Evolutionary conservation across 305 asterid species (phyloP), one percentile per base, ranked within the genome.

Genomic region (Striga hermonthica): DNA sequence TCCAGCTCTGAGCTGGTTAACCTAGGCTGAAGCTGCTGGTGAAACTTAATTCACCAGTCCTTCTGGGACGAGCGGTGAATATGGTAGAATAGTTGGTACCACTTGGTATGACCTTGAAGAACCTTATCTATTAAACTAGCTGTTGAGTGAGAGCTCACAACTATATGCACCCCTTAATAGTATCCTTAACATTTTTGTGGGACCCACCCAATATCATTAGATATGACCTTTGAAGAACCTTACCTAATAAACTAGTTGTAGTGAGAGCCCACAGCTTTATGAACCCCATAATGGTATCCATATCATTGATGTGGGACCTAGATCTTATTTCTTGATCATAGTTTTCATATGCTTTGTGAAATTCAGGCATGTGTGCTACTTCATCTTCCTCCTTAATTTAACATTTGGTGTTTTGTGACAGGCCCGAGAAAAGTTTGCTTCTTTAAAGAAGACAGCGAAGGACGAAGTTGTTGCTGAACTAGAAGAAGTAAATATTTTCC

Each of bases 371-470:
- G 31, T 49, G 54, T 14, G 41, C 38, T 68, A 50, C 7, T 15
- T 3, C 53, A 62, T 75, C 15, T 68, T 4, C 49, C 53, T 47
- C 28, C 50, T 66, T 61, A 66, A 22, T 62, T 40, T 72, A 54
- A 75, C 60, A 12, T 62, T 16, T 48, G 37, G 61, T 35, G 76
- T 74, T 61, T 56, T 57, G 60, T 76, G 68, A 75, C 84, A 93
- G 99, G 95, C 96, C 64, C 88, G 97, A 39, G 99, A 93, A 68
- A 90, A 76, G 76, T 87, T 83, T 77, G 78, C 95, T 70, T 88
- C 96, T 58, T 74, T 93, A 73, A 93, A 90, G 86, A 93, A 86
- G 86, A 90, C 87, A 22, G 68, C 99, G 55, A 81, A 88, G 76
- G 96, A 82, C 73, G 97, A 93, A 69, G 77, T 93, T 82, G 91